Base-by-base conservation (phyloP, 2,329 filamentous ascomycete genomes). In the Beauveria sp. region DNA sequence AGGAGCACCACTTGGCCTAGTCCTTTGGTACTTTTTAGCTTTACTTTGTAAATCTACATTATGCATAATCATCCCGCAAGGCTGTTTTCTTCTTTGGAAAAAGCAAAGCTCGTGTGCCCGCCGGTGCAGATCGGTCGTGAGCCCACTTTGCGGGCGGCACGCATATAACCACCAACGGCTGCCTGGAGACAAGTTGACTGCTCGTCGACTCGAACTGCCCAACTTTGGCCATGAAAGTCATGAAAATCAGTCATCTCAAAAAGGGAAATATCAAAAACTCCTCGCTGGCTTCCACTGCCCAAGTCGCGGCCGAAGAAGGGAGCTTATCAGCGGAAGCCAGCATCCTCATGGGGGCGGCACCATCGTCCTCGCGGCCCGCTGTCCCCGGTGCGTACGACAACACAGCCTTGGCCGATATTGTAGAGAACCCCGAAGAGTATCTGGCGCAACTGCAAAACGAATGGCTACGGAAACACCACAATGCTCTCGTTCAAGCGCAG, bases 401-500 rank as follows among this genome's bases (percentile, higher is more conserved):
- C 16, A 43, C 42, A n/a, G 50, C 42, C 8, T 16, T 61, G 28
- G 22, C 58, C 20, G 50, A 61, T 31, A 61, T 61, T 28, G 49
- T 61, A 6, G 40, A 61, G 9, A 8, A 61, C 2, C 58, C 58
- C 5, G 58, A 61, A n/a, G 50, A 24, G 20, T 54, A 48, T 20
- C 62, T 74, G 2, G 65, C 67, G 2, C 62, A 63, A 26, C 49
- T 67, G 7, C 48, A 62, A 22, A 7, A 45, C 34, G 40, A n/a
- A 20, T 68, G 67, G 65, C 57, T 62, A 56, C 62, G 64, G n/a
- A 63, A 65, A 58, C 50, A 69, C 4, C 52, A 64, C 2, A 31
- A 54, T 54, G 58, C 58, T 1, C 28, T 61, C 14, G 3, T 5
- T 20, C 26, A 40, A 26, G 16, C 38, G 20, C 50, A 26, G 18